Conservation (phyloP, 805 yeast genomes). For the Metschnikowia shivogae region DNA sequence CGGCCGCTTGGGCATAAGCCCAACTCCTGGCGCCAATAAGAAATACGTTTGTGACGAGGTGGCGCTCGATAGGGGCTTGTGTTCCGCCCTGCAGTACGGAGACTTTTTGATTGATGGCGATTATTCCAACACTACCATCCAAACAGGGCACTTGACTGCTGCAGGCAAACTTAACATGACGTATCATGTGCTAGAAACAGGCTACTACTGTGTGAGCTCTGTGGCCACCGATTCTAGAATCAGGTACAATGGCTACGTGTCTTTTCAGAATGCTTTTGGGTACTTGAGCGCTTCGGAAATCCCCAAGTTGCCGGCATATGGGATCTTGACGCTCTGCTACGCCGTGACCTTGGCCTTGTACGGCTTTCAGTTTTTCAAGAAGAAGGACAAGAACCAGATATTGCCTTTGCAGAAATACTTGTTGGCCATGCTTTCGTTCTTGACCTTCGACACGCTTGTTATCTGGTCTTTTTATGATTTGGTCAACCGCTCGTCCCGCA, state of each 20-base stretch:
- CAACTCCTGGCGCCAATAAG: constrained; percentile 27
- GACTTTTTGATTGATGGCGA: constrained; percentile 55
- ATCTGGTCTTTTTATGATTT: constrained; percentile 91
- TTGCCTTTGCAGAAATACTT: constrained; percentile 88
- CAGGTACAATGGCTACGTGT: constrained; percentile 61
- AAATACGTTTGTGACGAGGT: constrained; percentile 73
- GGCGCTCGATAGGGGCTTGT: constrained; percentile 52
- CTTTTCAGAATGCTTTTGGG: constrained; percentile 91
- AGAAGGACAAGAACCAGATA: constrained; percentile 68
- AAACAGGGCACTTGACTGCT: constrained; percentile 51
- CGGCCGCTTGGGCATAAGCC: constrained; percentile 55
- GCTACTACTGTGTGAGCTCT: constrained; percentile 88
- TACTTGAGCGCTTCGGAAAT: constrained; percentile 83
- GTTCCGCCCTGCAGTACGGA: constrained; percentile 53
- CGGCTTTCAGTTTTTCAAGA: constrained; percentile 79
- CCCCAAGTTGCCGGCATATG: constrained; percentile 87
- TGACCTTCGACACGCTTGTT: constrained; percentile 78
- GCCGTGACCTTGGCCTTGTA: constrained; percentile 78
- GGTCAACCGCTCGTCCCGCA: constrained; percentile 54
- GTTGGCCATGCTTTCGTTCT: constrained; percentile 76
- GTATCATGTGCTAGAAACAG: constrained; percentile 70
- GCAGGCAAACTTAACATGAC: constrained; percentile 58
- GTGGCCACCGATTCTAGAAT: constrained; percentile 40
- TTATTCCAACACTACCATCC: constrained; percentile 48
- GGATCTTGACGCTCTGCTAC: constrained; percentile 77